phyloP scores from a whole-genome alignment of 139 green algal genomes.

The Bryopsis sp. region DNA sequence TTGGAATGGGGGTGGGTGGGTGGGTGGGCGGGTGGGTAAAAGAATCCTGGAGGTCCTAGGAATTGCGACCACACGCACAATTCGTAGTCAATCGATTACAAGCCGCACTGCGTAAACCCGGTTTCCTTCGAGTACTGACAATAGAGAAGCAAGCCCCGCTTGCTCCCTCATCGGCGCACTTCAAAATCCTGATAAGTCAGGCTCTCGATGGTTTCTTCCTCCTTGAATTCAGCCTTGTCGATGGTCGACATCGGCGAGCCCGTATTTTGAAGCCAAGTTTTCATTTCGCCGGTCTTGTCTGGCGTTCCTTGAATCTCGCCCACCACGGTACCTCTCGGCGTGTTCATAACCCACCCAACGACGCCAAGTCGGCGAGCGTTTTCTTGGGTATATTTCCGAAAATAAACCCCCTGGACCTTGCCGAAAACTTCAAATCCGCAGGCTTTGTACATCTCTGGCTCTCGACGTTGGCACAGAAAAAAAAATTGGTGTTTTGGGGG shows the following conservation, averaged over 20 bases:
- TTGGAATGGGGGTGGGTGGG: no score
- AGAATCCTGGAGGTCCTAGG: no score
- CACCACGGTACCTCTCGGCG: not conserved
- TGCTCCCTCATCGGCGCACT: no score
- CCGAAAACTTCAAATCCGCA: conserved; percentile 15
- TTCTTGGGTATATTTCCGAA: conserved; percentile 18
- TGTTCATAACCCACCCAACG: conserved; percentile 14
- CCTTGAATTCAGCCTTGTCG: conserved; percentile 15
- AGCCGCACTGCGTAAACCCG: no score
- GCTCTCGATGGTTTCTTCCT: not conserved
- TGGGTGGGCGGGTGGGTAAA: no score
- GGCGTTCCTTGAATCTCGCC: conserved; percentile 4
- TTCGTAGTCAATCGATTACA: no score
- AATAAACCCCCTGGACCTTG: conserved; percentile 14
- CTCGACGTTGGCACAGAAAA: no score
- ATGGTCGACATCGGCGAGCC: conserved; percentile 15
- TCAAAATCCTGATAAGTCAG: no score
- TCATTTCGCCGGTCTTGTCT: conserved; percentile 9
- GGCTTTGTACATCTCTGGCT: conserved; percentile 4
- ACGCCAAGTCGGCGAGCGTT: conserved; percentile 4
- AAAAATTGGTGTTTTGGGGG: no score
- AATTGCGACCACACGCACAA: no score
- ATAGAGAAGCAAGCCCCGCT: no score
- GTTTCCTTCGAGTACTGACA: no score
- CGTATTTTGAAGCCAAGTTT: conserved; percentile 7